Conservation (phyloP, 768 basidiomycete species). For the Pleurotus eryngii region DNA sequence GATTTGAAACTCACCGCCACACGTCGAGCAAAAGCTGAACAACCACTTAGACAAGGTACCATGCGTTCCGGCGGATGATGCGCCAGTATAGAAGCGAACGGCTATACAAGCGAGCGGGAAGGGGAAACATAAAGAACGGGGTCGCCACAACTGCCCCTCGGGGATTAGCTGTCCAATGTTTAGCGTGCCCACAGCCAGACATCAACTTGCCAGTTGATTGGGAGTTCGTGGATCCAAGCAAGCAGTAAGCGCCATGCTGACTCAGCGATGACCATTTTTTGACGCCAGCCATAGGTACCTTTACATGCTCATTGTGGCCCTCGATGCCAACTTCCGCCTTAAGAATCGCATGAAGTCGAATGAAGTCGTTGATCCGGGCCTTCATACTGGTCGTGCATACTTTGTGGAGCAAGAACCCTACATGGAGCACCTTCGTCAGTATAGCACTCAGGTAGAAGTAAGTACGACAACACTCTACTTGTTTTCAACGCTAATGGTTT, state of each 20-base stretch:
- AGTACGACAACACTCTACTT: neutral
- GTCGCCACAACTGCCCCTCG: conserved; percentile 2
- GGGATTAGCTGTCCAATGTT: conserved; percentile 3
- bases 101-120: too few relatives aligned
- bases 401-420: conserved; percentile 16
- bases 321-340: conserved; percentile 27
- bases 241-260: too few relatives aligned
- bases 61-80: neutral
- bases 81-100: neutral
- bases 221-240: neutral
- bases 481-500: neutral
- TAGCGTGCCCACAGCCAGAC: conserved; percentile 4
- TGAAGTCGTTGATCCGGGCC: conserved; percentile 17
- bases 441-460: conserved; percentile 3
- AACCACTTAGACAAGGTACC: neutral
- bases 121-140: neutral
- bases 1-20: neutral
- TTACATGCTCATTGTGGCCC: conserved; percentile 16
- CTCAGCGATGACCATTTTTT: neutral
- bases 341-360: conserved; percentile 20
- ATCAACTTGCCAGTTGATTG: conserved; percentile 14
- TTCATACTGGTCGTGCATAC: conserved; percentile 22
- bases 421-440: conserved; percentile 11
- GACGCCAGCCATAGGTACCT: neutral
- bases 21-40: too few relatives aligned